Base-by-base conservation (phyloP, 2,329 filamentous ascomycete genomes). In the Cladophialophora immunda region DNA sequence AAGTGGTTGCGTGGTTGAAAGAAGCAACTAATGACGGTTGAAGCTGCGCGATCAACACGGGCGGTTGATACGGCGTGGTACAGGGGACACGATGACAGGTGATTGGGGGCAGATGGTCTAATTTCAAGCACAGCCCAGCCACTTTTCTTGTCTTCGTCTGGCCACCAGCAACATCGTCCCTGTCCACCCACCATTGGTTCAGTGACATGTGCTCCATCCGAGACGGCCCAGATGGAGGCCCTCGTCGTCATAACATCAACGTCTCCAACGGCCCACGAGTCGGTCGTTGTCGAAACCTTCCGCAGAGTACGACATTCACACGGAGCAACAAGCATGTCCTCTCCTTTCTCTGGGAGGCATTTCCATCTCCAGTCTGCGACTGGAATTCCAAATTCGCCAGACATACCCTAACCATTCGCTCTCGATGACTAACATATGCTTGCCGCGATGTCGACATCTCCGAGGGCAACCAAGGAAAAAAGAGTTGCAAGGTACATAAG, bases 101-200 rank as follows among this genome's bases (percentile, higher is more conserved):
- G 52, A 55, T 55, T 55, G 52, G 52, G 52, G 30, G 4, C 17
- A 3, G 30, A 55, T 54, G 27, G 30, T 11, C 19, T 25, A 50
- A 50, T 50, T 25, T 50, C 45, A 50, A 50, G n/a, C 45, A 25
- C 45, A 50, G 19, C 45, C 19, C 45, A 50, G 45, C 45, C 45
- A 50, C 45, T 25, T 50, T 50, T 50, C 45, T 22, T 50, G 19
- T 13, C 45, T 50, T 50, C 11, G n/a, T 11, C 45, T 50, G 19
- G 45, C 22, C 22, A 50, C 22, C 9, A 50, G 22, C 4, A n/a
- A 50, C 45, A 17, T 1, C 15, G 11, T n/a, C 17, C n/a, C 38
- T n/a, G n/a, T n/a, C 6, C 38, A 4, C n/a, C 5, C 2, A 19
- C n/a, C 11, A 41, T 50, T 50, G 45, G 45, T 15, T 50, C 17